Percentiles rank a stretch among this genome's conserved stretches.
These are phyloP conservation scores for Phytophthora pistaciae DNA, from an alignment of 352 stramenopile species.

Conservation along the genomic window DNA sequence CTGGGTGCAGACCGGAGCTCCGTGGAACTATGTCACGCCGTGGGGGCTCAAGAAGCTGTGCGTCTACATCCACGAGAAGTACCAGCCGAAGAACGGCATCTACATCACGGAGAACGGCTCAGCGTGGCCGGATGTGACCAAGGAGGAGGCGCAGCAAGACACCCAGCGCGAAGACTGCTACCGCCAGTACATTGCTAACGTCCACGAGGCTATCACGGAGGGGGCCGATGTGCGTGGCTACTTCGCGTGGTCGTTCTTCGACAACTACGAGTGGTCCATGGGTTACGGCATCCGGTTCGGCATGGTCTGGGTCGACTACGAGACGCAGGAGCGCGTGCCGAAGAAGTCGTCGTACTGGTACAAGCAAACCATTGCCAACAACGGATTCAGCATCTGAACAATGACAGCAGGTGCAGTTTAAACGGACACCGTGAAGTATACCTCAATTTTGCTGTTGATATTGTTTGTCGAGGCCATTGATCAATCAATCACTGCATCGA, in stretches of 20 bases:
- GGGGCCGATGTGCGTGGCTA: slow-evolving; percentile 76
- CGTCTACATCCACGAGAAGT: slow-evolving; percentile 90
- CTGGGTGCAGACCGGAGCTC: slow-evolving; percentile 79
- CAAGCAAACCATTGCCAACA: slow-evolving; percentile 48
- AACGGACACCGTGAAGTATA: too few relatives aligned
- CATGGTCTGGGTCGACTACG: slow-evolving; percentile 58
- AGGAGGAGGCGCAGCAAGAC: slow-evolving; percentile 75
- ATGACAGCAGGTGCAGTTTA: too few relatives aligned
- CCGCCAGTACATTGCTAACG: slow-evolving; percentile 78
- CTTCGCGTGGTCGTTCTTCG: slow-evolving; percentile 91
- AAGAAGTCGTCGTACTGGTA: slow-evolving; percentile 69
- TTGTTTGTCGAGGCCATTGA: too few relatives aligned
- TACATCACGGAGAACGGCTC: slow-evolving; percentile 94
- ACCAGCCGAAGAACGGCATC: slow-evolving; percentile 75
- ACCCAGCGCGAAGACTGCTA: slow-evolving; percentile 79
- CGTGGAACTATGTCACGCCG: slow-evolving; percentile 73
- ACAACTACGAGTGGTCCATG: slow-evolving; percentile 93
- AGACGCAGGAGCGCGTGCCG: slow-evolving; percentile 61
- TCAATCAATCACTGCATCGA: too few relatives aligned
- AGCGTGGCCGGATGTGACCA: slow-evolving; percentile 60
- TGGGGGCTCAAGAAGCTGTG: slow-evolving; percentile 90
- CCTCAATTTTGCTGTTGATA: too few relatives aligned
- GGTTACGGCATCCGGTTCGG: slow-evolving; percentile 63
- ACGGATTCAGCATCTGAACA: slow-evolving; percentile 36
- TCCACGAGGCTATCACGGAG: slow-evolving; percentile 48